phyloP scores from a whole-genome alignment of 257 asterid species.

The Solanum paucissectum region DNA sequence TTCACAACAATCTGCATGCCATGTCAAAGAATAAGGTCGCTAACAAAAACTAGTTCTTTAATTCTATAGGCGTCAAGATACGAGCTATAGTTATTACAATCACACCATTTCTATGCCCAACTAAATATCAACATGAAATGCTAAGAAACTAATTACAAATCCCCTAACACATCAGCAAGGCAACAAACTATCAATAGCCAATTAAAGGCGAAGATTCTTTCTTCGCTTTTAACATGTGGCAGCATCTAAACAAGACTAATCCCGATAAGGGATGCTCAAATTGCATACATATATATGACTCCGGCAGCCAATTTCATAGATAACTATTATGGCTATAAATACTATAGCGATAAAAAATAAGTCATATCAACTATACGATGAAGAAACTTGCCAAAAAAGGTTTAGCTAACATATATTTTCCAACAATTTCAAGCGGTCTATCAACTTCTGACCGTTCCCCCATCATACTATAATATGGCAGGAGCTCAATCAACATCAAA shows the following conservation, averaged over 20 bases:
- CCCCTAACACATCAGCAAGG: not conserved
- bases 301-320: not conserved
- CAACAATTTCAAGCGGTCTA: not conserved
- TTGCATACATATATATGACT: not conserved
- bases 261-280: not conserved
- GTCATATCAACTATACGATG: not conserved
- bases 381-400: not conserved
- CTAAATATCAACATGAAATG: not conserved
- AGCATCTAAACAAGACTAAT: not conserved
- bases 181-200: not conserved
- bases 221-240: not conserved
- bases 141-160: not conserved
- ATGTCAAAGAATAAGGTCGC: not conserved
- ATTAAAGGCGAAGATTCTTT: too few species aligned
- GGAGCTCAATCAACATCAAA: not conserved
- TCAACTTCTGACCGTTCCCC: not conserved
- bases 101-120: not conserved
- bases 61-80: too few species aligned
- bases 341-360: not conserved
- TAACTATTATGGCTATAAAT: not conserved
- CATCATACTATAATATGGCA: not conserved
- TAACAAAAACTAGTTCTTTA: not conserved
- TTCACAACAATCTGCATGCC: not conserved
- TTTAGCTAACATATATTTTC: not conserved
- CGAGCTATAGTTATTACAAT: not conserved